A percentile compares a stretch with the other conserved stretches of the same genome.
phyloP scores from a whole-genome alignment of 2,329 filamentous ascomycete genomes.

The Chaetomium olivaceum region DNA sequence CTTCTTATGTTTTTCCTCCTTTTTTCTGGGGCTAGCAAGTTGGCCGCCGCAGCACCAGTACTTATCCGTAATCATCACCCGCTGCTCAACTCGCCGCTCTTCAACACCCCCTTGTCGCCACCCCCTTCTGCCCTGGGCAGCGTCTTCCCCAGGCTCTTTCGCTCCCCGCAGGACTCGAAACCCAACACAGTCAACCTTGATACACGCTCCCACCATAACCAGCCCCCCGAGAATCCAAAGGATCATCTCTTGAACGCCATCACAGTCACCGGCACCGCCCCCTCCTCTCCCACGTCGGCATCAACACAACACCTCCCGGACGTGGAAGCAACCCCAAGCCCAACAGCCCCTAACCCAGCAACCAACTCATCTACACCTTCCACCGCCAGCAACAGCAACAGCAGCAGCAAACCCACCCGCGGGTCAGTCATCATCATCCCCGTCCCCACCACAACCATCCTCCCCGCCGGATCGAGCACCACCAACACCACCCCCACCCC shows the following conservation, averaged over 20 bases:
- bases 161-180: neutral
- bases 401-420: neutral
- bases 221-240: neutral
- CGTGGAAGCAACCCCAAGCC: neutral
- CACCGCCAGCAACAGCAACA: neutral
- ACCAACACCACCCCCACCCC: neutral
- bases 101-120: slow-evolving; percentile 11
- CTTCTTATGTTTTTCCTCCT: neutral
- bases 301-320: neutral
- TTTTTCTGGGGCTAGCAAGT: neutral
- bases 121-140: neutral
- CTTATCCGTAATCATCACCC: neutral
- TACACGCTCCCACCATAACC: neutral
- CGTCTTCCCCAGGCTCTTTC: neutral
- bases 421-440: neutral
- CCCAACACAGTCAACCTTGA: neutral
- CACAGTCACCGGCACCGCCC: neutral
- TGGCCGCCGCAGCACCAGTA: neutral
- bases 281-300: too few species aligned
- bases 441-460: neutral
- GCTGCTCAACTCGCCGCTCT: slow-evolving; percentile 12
- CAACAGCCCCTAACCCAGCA: neutral
- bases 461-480: neutral
- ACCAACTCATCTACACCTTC: neutral
- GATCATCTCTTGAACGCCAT: neutral